Evolutionary conservation across 208 protist genomes (phyloP).

Genomic region (Willaertia magna): DNA sequence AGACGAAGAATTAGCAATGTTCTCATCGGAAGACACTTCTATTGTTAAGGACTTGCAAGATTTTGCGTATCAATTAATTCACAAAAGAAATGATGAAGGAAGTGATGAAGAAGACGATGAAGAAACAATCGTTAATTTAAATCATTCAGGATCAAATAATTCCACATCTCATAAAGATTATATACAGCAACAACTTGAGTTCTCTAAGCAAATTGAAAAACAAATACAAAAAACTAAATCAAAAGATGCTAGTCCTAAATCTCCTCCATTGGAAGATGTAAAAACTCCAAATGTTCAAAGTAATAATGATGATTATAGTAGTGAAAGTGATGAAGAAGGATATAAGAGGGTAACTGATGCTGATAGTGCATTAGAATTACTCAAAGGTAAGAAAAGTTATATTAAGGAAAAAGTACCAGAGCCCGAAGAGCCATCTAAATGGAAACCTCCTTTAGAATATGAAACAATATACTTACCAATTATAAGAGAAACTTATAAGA

Average conservation of each 20-base stretch:
- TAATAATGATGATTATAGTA: neutral
- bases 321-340: neutral
- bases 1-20: neutral
- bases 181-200: neutral
- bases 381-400: neutral
- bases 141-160: neutral
- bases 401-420: neutral
- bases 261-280: too few species aligned
- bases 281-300: neutral
- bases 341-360: neutral
- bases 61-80: neutral
- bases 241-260: too few species aligned
- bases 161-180: neutral
- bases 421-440: neutral
- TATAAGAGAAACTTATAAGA: constrained; percentile 73
- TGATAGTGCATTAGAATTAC: neutral
- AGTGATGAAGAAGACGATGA: neutral
- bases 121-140: too few species aligned
- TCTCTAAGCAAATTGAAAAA: too few species aligned
- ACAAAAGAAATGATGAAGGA: too few species aligned
- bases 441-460: constrained; percentile 39
- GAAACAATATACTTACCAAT: constrained; percentile 69
- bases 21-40: too few species aligned
- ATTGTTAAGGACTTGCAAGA: neutral
- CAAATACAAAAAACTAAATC: neutral